Evolutionary conservation across 2,329 filamentous ascomycete genomes (phyloP), one percentile per base, ranked within the genome.

Genomic region (Diaporthe aspalathi): DNA sequence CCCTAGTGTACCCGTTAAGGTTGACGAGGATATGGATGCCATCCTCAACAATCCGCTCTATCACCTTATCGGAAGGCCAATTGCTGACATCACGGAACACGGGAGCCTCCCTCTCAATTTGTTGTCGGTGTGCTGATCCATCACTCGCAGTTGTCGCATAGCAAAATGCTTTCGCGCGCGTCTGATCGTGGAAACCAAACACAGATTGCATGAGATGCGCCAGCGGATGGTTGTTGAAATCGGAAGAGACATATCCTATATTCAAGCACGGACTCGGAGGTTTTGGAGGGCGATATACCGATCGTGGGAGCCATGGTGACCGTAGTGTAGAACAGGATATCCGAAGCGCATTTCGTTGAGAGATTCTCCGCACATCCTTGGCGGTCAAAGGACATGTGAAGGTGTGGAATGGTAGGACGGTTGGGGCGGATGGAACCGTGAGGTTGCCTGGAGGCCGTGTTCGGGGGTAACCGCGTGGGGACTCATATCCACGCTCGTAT

Each of bases 191-290:
- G 71, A 98, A 86, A 0, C 96, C 96, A 81, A 99, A 99, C 7
- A 98, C 95, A 1, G 96, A 98, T 83, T 99, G 96, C 96, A 99
- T 99, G 87, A 99, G 81, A 83, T 99, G 96, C 29, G 96, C 96
- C 43, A 99, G 84, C 5, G 96, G 96, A 79, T 99, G 96, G 77
- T 99, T 99, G 79, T 99, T 99, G 83, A 99, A 99, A 81, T 99
- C 96, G 0, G 96, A 98, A 4, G 96, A 98, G 47, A 99, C 91
- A 80, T 99, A 99, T 57, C 96, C 96, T 72, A 99, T 90, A 75
- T 94, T 95, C n/a, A 99, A 86, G 74, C 92, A 90, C 0, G 95
- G 94, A 53, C 85, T 87, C 1, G 96, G 96, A 1, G 96, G 95
- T 2, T 89, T 81, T 0, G 96, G 96, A 2, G 96, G 96, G n/a